Percentiles rank a stretch among this genome's conserved stretches.
phyloP scores from a whole-genome alignment of 108 stramenopile genomes.

The Poteriospumella lacustris region DNA sequence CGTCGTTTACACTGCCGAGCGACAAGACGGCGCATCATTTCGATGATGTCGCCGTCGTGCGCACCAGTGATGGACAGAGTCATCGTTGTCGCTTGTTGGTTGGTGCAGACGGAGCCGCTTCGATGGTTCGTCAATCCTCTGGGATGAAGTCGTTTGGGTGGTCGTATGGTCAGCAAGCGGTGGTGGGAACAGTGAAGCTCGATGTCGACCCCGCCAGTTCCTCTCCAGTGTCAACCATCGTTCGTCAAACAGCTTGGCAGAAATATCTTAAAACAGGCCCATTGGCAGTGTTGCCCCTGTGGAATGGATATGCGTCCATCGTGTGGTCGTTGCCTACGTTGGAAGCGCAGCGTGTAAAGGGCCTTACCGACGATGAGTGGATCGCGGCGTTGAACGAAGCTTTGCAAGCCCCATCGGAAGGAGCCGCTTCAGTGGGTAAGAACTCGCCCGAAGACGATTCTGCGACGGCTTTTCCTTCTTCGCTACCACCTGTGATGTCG shows the following conservation, averaged over 20 bases:
- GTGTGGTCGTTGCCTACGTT: slow-evolving; percentile 43
- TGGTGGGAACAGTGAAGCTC: slow-evolving; percentile 36
- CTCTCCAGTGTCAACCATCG: no score
- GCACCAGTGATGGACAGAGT: no score
- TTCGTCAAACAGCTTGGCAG: slow-evolving; percentile 49
- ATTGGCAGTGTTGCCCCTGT: slow-evolving; percentile 48
- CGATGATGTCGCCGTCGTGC: no score
- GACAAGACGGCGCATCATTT: no score
- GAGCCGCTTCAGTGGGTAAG: no score
- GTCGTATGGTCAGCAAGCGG: slow-evolving; percentile 45
- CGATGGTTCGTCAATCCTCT: slow-evolving; percentile 20
- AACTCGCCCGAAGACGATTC: no score
- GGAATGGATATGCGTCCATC: slow-evolving; percentile 34
- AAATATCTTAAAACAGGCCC: slow-evolving; percentile 48
- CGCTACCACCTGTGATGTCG: no score
- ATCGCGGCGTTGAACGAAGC: slow-evolving; percentile 25
- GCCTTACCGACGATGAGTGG: slow-evolving; percentile 17
- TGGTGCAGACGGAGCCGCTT: slow-evolving; percentile 33
- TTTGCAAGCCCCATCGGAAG: not conserved
- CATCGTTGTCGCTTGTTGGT: not conserved
- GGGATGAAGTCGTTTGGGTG: slow-evolving; percentile 38
- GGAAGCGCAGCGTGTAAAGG: slow-evolving; percentile 31
- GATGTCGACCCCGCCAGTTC: not conserved
- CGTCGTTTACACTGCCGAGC: not conserved
- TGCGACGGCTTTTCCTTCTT: no score